A percentile compares a stretch with the other conserved stretches of the same genome.
phyloP scores from a whole-genome alignment of 2,329 filamentous ascomycete species.

The Diaporthe citriasiana region DNA sequence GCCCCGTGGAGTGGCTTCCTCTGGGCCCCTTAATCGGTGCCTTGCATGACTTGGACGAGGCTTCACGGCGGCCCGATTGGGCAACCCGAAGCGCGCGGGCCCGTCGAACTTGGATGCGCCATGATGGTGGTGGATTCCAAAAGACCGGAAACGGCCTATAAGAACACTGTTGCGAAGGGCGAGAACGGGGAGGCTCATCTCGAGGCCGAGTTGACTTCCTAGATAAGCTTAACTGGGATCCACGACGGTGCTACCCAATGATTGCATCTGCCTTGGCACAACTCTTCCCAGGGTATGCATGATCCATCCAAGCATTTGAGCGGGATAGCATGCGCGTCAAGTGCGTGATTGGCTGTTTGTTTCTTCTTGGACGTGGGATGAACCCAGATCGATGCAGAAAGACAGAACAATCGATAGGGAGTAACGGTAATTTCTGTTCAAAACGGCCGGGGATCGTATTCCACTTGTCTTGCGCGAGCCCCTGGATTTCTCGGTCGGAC shows the following conservation, averaged over 20 bases:
- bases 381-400: constrained; percentile 6
- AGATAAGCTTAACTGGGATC: constrained; percentile 28
- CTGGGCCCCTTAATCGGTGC: constrained; percentile 14
- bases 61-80: constrained; percentile 14
- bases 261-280: constrained; percentile 18
- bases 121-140: constrained; percentile 7
- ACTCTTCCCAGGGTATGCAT: not conserved
- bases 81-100: constrained; percentile 8
- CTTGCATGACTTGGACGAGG: constrained; percentile 21
- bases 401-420: not conserved
- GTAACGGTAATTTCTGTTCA: not conserved
- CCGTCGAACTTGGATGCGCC: constrained; percentile 4
- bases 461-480: not conserved
- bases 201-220: constrained; percentile 10
- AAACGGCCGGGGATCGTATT: not conserved
- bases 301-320: not conserved
- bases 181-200: constrained; percentile 5
- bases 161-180: not conserved
- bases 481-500: not conserved
- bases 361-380: not conserved
- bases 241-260: constrained; percentile 26
- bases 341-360: not conserved
- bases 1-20: constrained; percentile 1
- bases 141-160: constrained; percentile 11
- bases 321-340: not conserved